A percentile compares a stretch with the other conserved stretches of the same genome.
phyloP scores from a whole-genome alignment of 257 asterid species.

The Prunella vulgaris region DNA sequence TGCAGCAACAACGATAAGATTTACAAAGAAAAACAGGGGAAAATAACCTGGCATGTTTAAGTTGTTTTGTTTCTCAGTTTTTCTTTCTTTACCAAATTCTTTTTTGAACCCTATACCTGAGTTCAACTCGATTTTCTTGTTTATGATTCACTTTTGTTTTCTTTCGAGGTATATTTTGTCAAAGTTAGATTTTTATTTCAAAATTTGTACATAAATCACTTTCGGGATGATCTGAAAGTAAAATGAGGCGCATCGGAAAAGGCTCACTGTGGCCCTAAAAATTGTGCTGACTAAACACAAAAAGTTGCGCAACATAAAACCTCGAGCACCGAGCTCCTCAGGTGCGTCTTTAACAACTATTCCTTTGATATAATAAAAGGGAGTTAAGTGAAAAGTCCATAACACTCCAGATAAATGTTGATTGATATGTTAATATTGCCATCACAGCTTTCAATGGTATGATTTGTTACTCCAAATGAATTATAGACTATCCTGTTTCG shows the following conservation, averaged over 20 bases:
- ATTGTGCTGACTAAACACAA: too few species aligned
- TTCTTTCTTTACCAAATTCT: too few species aligned
- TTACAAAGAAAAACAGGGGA: neutral
- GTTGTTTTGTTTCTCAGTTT: neutral
- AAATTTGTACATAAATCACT: neutral
- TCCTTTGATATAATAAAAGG: neutral
- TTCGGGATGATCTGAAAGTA: neutral
- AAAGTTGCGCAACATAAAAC: neutral
- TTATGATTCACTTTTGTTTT: neutral
- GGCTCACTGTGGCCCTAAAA: neutral
- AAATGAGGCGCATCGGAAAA: neutral
- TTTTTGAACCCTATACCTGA: neutral
- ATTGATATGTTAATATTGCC: conserved; percentile 1
- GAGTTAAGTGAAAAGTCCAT: neutral
- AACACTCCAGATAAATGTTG: neutral
- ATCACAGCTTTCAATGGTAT: neutral
- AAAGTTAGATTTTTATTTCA: neutral
- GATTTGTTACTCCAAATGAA: neutral
- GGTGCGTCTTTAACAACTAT: neutral
- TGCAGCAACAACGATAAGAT: neutral
- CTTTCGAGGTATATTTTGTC: neutral
- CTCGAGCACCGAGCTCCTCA: neutral
- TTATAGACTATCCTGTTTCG: neutral
- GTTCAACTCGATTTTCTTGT: neutral
- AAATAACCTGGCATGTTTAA: neutral